Evolutionary conservation across 257 asterid species (phyloP), one percentile per base, ranked within the genome.

Genomic region (Solanum boliviense): DNA sequence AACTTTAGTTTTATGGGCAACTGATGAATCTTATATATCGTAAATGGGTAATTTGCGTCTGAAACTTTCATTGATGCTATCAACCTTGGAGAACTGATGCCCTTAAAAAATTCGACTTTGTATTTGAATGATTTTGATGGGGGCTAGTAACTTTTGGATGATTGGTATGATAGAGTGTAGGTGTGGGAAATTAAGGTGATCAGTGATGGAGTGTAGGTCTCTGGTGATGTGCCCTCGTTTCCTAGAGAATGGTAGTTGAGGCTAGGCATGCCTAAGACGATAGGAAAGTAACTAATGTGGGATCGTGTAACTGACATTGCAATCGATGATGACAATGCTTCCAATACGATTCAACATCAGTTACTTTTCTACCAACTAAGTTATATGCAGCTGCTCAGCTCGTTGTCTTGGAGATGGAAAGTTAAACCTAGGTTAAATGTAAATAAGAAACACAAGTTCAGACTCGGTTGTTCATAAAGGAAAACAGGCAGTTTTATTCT

Each of bases 81-180:
- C 88, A 91, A 58, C 92, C 93, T 90, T 91, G 92, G 92, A 91
- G 93, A 91, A 46, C 92, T 91, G 93, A 91, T 91, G 92, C 90
- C 91, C 75, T 60, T 56, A 6, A 27, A 27, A n/a, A 4, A 10
- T 5, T 11, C 1, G 3, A 68, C 21, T 68, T 68, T 5, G 21
- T 13, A 68, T 68, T 68, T 68, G 34, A 68, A 6, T 9, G 11
- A 68, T 7, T 13, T 68, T 68, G 75, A 13, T 41, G 74, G 0
- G 16, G 72, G 7, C 62, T 16, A 15, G 9, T 16, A 52, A 52
- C 9, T 16, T 1, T 52, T 48, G 21, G 21, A 48, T 48, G 60
- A 48, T 48, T 48, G 60, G 7, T 48, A 0, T 0, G 60, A 0
- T 48, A 5, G 60, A 5, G 21, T 15, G 1, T 48, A 48, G 60